phyloP scores from a whole-genome alignment of 2,329 filamentous ascomycete species.

The Clonostachys sp. region DNA sequence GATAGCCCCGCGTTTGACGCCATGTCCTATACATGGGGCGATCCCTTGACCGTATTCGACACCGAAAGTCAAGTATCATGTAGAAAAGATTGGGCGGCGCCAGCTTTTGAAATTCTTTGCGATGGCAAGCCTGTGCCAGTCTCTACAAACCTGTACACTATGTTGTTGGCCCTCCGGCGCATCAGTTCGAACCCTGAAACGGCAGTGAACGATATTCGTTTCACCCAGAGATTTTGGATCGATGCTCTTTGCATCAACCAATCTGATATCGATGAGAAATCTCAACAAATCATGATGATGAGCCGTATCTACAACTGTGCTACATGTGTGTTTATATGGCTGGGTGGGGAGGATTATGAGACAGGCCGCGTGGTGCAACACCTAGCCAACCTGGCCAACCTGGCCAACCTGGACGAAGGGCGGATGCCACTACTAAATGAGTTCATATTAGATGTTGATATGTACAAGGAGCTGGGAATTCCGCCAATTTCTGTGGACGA shows the following conservation, averaged over 20 bases:
- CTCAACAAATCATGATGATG: constrained; percentile 2
- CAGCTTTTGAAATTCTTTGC: not conserved
- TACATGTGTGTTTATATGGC: not conserved
- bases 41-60: not conserved
- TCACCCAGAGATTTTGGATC: not conserved
- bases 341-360: not conserved
- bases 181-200: not conserved
- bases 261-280: constrained; percentile 1
- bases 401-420: not conserved
- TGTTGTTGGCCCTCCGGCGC: not conserved
- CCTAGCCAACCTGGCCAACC: not conserved
- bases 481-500: not conserved
- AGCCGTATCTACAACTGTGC: not conserved
- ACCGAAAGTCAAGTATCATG: not conserved
- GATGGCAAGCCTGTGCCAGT: not conserved
- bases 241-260: constrained; percentile 5
- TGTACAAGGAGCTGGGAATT: not conserved
- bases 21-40: not conserved
- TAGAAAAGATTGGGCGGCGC: not conserved
- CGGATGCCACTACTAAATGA: no score
- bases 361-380: not conserved
- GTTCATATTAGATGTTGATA: not conserved
- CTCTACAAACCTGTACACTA: not conserved
- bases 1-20: not conserved
- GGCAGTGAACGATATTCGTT: no score